These are phyloP conservation scores for Galeopsis tetrahit DNA, from an alignment of 257 asterid genomes.

Conservation along the genomic window DNA sequence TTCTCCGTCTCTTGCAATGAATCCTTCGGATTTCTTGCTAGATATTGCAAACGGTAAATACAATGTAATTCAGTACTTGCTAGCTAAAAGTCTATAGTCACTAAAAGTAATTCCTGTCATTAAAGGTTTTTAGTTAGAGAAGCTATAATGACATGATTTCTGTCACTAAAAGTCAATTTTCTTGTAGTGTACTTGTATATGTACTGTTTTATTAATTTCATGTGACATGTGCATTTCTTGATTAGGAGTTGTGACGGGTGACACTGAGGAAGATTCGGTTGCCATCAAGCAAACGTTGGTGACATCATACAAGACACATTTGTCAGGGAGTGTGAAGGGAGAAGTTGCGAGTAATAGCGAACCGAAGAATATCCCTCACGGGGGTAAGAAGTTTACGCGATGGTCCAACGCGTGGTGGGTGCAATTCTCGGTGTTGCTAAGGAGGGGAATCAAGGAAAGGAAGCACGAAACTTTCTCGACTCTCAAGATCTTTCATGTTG, in stretches of 20 bases:
- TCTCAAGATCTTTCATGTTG: slow-evolving; percentile 56
- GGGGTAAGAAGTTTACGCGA: slow-evolving; percentile 34
- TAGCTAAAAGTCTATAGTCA: too few species aligned
- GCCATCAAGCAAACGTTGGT: slow-evolving; percentile 49
- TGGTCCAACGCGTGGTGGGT: slow-evolving; percentile 80
- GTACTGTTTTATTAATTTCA: too few species aligned
- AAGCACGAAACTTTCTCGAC: slow-evolving; percentile 61
- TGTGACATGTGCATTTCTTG: too few species aligned
- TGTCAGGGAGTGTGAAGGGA: slow-evolving; percentile 40
- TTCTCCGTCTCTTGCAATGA: slow-evolving; percentile 60
- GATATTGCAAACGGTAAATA: slow-evolving; percentile 79
- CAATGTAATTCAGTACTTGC: too few species aligned
- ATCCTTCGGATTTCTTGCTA: slow-evolving; percentile 79
- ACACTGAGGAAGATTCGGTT: slow-evolving; percentile 42
- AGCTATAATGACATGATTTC: too few species aligned
- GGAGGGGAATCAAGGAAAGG: slow-evolving; percentile 70
- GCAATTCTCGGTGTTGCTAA: slow-evolving; percentile 58
- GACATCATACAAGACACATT: slow-evolving; percentile 41
- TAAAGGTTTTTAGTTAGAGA: too few species aligned
- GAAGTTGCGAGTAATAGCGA: slow-evolving; percentile 35
- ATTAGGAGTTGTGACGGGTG: slow-evolving; percentile 37
- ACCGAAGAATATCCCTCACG: neutral
- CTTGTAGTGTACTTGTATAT: too few species aligned
- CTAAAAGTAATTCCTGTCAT: too few species aligned
- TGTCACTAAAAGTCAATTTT: too few species aligned